Evolutionary conservation across 805 yeast genomes (phyloP).

Genomic region (Metschnikowia baotianmanensis): DNA sequence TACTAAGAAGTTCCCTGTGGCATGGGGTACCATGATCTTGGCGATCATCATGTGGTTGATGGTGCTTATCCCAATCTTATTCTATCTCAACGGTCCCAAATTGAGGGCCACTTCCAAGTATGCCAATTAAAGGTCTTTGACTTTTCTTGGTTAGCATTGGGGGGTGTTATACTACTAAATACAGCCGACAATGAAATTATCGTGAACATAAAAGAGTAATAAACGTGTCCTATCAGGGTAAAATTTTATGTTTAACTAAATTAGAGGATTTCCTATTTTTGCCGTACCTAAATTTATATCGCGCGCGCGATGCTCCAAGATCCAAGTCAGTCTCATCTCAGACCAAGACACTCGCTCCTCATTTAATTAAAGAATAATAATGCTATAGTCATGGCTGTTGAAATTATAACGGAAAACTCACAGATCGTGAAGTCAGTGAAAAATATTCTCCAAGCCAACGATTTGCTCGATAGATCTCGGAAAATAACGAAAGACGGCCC

Average conservation of each 20-base stretch:
- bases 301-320: too few relatives aligned
- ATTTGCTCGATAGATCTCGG: conserved; percentile 7
- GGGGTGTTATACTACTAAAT: background rate
- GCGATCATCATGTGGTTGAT: conserved; percentile 7
- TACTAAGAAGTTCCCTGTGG: conserved; percentile 10
- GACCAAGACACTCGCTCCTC: too few relatives aligned
- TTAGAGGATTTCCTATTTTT: too few relatives aligned
- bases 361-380: too few relatives aligned
- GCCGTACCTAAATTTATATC: too few relatives aligned
- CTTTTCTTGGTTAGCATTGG: background rate
- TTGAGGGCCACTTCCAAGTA: conserved; percentile 17
- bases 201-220: too few relatives aligned
- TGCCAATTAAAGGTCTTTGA: conserved; percentile 10
- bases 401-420: conserved; percentile 8
- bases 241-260: too few relatives aligned
- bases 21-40: conserved; percentile 16
- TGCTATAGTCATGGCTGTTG: conserved; percentile 6
- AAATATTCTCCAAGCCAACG: conserved; percentile 6
- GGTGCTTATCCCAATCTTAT: conserved; percentile 12
- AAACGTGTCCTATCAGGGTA: too few relatives aligned
- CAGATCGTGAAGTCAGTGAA: conserved; percentile 14
- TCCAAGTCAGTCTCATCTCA: too few relatives aligned
- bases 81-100: conserved; percentile 12
- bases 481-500: conserved; percentile 9
- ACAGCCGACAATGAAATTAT: background rate